Evolutionary conservation across 2,329 filamentous ascomycete genomes (phyloP).

Genomic region (Fusarium sambucinum): DNA sequence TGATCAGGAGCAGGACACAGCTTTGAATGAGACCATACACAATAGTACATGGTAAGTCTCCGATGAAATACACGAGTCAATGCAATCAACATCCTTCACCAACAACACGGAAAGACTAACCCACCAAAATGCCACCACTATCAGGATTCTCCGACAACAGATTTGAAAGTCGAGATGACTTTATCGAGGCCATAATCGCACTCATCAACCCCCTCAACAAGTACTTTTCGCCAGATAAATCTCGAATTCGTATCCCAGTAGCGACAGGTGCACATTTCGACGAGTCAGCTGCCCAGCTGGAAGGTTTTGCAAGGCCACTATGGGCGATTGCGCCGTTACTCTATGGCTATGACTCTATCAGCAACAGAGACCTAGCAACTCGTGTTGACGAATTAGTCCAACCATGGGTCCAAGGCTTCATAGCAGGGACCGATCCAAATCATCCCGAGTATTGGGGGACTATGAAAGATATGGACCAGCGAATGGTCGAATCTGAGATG

Average conservation of each 20-base stretch:
- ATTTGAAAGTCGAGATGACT: constrained; percentile 52
- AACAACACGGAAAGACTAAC: neutral
- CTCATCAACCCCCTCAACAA: constrained; percentile 51
- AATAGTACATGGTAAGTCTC: neutral
- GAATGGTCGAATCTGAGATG: constrained; percentile 67
- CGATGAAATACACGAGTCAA: neutral
- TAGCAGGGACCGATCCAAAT: constrained; percentile 51
- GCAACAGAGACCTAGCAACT: constrained; percentile 36
- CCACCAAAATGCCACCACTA: constrained; percentile 52
- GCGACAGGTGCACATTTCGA: constrained; percentile 58
- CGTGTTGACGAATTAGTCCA: constrained; percentile 26
- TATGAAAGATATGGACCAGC: constrained; percentile 60
- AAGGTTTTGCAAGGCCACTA: constrained; percentile 58
- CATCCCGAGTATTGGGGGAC: constrained; percentile 61
- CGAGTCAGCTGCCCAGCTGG: constrained; percentile 59
- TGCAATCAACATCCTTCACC: no score
- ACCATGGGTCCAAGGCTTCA: constrained; percentile 51
- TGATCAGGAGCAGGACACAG: neutral
- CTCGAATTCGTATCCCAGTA: constrained; percentile 54
- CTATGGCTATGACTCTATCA: constrained; percentile 50
- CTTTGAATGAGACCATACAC: neutral
- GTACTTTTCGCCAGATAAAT: constrained; percentile 52
- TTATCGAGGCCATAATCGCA: constrained; percentile 52
- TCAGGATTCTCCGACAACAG: constrained; percentile 58
- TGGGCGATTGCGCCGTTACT: constrained; percentile 56